Base-by-base conservation (phyloP, 2,329 filamentous ascomycete genomes). In the Stagonosporopsis cucurbitacearum region DNA sequence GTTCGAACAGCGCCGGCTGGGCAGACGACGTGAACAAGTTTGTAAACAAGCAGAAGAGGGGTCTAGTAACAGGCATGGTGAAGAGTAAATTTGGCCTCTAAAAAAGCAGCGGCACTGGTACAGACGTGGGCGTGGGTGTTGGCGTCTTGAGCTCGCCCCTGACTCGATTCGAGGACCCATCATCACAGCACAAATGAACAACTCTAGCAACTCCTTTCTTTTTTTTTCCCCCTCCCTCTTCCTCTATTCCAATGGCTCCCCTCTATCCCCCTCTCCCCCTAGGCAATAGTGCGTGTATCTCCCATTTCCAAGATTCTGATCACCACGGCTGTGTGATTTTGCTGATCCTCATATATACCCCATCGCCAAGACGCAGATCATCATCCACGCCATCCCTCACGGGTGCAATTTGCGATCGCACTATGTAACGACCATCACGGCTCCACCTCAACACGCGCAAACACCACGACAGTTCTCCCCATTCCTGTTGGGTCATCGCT, bases 11-110 rank as follows among this genome's bases (percentile, higher is more conserved):
- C 71, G 86, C 86, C 51, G 89, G 87, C 17, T 98, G 92, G 87
- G 89, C 92, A 13, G 86, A 92, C 28, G 93, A 96, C 71, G 92
- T 96, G 48, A 89, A 86, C 68, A 97, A 96, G 74, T 97, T 86
- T 74, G 88, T 96, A 4, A 84, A 82, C 54, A 88, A 88, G 78
- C 94, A 98, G 80, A 98, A 98, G 84, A 86, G 87, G 72, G 93
- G 91, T 60, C 81, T 95, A 62, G 80, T 96, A 13, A 77, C 96
- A 64, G 91, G 92, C 9, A 65, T 71, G 49, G 47, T 75, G 42
- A 75, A 75, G 64, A 65, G 68, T 22, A 75, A 75, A 37, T 75
- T 75, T 63, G 73, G 73, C 39, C 53, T 71, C 17, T 72, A 63
- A 43, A 30, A 7, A 6, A 7, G n/a, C n/a, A n/a, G n/a, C n/a